A percentile compares a stretch with the other conserved stretches of the same genome.
phyloP scores from a whole-genome alignment of 108 stramenopile species.

The Parietichytrium sp. region DNA sequence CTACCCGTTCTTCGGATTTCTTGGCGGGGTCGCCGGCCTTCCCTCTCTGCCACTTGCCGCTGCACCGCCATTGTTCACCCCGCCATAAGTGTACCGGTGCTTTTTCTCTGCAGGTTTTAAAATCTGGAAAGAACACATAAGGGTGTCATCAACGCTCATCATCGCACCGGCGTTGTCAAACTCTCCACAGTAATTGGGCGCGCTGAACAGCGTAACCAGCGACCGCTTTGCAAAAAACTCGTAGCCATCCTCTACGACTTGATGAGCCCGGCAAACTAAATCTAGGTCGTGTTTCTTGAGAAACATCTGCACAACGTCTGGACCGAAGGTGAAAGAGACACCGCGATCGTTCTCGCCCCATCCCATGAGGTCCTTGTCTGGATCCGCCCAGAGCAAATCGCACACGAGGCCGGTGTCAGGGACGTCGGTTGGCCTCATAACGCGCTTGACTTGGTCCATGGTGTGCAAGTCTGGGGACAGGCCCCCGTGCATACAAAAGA shows the following conservation, averaged over 20 bases:
- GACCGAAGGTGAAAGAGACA: slow-evolving; percentile 98
- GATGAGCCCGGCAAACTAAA: slow-evolving; percentile 98
- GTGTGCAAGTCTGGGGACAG: slow-evolving; percentile 88
- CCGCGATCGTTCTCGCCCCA: slow-evolving; percentile 99
- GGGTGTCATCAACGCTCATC: slow-evolving; percentile 99
- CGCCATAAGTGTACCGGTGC: slow-evolving; percentile 60
- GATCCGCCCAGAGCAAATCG: slow-evolving; percentile 98
- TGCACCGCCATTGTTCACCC: slow-evolving; percentile 27
- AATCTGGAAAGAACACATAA: slow-evolving; percentile 99
- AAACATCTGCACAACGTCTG: slow-evolving; percentile 97
- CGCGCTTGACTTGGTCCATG: slow-evolving; percentile 93
- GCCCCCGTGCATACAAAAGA: slow-evolving; percentile 99
- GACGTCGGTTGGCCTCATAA: slow-evolving; percentile 94
- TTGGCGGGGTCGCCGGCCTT: slow-evolving; percentile 17
- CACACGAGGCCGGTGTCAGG: slow-evolving; percentile 98
- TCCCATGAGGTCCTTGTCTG: slow-evolving; percentile 98
- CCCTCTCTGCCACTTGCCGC: background rate
- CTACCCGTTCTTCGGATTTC: slow-evolving; percentile 35
- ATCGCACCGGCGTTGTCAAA: slow-evolving; percentile 99
- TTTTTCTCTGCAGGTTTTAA: slow-evolving; percentile 98
- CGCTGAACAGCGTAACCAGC: slow-evolving; percentile 95
- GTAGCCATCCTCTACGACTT: slow-evolving; percentile 99
- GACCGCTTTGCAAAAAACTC: slow-evolving; percentile 99
- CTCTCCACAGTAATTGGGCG: slow-evolving; percentile 98
- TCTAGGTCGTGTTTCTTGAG: slow-evolving; percentile 95